Evolutionary conservation across 805 yeast species (phyloP), one percentile per base, ranked within the genome.

Genomic region (Tetrapisispora nanseiensis): DNA sequence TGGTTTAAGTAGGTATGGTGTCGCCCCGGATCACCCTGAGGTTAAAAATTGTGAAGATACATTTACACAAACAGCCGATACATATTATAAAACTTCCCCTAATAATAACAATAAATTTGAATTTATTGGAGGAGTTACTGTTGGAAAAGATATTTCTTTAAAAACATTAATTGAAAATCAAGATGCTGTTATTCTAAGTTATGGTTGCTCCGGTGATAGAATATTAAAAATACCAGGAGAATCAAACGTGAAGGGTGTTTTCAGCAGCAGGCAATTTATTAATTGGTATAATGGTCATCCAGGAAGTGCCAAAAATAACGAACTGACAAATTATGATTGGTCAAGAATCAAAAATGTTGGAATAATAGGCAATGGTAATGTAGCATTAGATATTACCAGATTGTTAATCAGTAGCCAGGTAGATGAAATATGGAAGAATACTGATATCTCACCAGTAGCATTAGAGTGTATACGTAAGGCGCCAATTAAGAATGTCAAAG

Each of bases 1-100:
- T 65, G 99, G 99, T 0, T 69, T 92, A 27, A 79, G 89, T 33
- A 65, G 99, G 28, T 89, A 75, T 57, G 99, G 99, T 1, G 97
- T 92, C n/a, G 97, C 98, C 0, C 99, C 99, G 2, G 99, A 92
- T 63, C 97, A 92, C 62, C 95, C 96, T 0, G 97, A 92, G 55
- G 97, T 92, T 26, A 90, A 89, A 59, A 79, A 79, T 46, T 83
- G 92, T 52, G 73, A 69, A 40, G 68, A 82, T 16, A 79, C 87
- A 40, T 82, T 92, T 56, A 72, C 71, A 9, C 78, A 80, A 41
- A 66, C 69, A 19, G 66, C 67, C 13, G 43, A 57, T 12, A 49
- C 53, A 23, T 52, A 44, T 16, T 12, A 19, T 6, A 16, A 39
- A 11, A 39, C 39, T 3, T 13, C 4, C 2, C 11, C 16, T 4